phyloP scores from a whole-genome alignment of 257 asterid species.

The Agastache rugosa region DNA sequence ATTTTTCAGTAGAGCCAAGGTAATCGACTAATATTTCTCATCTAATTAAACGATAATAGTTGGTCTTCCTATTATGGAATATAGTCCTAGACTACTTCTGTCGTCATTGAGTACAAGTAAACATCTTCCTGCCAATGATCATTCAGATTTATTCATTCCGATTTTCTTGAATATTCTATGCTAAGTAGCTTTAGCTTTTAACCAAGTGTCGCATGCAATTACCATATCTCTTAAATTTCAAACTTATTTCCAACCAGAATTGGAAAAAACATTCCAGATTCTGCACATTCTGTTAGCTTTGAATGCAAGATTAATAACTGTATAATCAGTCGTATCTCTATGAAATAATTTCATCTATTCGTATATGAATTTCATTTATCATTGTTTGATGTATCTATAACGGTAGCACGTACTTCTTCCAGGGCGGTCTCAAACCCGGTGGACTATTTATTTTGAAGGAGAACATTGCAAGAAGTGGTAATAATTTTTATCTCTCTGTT shows the following conservation, averaged over 20 bases:
- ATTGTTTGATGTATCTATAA: slow-evolving; percentile 2
- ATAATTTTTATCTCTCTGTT: slow-evolving; percentile 15
- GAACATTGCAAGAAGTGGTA: slow-evolving; percentile 87
- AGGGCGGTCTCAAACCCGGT: slow-evolving; percentile 88
- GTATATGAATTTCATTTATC: background rate
- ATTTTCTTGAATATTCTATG: background rate
- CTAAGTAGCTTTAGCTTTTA: background rate
- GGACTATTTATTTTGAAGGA: slow-evolving; percentile 90
- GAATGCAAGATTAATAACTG: background rate
- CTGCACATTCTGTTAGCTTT: background rate
- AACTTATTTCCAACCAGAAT: background rate
- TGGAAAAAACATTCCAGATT: background rate
- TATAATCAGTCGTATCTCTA: background rate
- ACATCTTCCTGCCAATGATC: background rate
- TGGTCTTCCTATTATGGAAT: background rate
- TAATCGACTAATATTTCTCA: slow-evolving; percentile 31
- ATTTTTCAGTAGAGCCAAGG: slow-evolving; percentile 90
- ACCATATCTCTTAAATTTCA: background rate
- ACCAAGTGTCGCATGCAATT: slow-evolving; percentile 7
- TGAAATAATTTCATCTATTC: background rate
- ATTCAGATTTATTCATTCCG: background rate
- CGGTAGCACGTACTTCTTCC: slow-evolving; percentile 34
- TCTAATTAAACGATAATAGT: slow-evolving; percentile 1
- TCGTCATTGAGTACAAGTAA: background rate
- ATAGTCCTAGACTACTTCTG: background rate